These are phyloP conservation scores for Theileria annulata DNA, from an alignment of 169 alveolate genomes.

Conservation along the genomic window DNA sequence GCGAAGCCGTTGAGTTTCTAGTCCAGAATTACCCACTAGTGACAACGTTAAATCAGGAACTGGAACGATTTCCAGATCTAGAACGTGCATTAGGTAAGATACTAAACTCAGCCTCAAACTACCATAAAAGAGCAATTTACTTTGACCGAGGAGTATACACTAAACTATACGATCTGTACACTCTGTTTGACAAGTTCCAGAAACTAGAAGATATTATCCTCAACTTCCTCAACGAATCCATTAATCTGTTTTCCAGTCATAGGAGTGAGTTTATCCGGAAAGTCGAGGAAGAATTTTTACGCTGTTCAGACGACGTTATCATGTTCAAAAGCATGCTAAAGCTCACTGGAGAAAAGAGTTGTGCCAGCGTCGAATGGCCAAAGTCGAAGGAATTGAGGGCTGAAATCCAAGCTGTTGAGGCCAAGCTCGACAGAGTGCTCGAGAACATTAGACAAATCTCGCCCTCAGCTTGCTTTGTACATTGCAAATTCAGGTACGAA, in stretches of 20 bases:
- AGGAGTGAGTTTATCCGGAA: conserved; percentile 43
- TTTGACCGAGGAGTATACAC: conserved; percentile 78
- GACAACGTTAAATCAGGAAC: conserved; percentile 37
- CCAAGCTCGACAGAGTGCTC: conserved; percentile 47
- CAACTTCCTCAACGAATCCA: conserved; percentile 47
- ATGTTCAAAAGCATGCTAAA: conserved; percentile 63
- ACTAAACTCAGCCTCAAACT: conserved; percentile 80
- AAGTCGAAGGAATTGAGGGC: conserved; percentile 63
- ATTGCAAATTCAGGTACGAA: conserved; percentile 88
- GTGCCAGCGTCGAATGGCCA: conserved; percentile 67
- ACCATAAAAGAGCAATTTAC: conserved; percentile 84
- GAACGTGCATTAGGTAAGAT: conserved; percentile 82
- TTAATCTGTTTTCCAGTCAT: conserved; percentile 30
- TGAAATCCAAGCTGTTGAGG: conserved; percentile 31
- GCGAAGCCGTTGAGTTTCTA: conserved; percentile 89
- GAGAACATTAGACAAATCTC: conserved; percentile 28
- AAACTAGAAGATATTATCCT: conserved; percentile 58
- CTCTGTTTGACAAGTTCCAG: conserved; percentile 70
- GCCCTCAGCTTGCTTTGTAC: conserved; percentile 69
- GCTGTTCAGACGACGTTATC: conserved; percentile 68
- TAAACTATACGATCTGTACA: conserved; percentile 74
- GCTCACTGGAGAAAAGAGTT: conserved; percentile 55
- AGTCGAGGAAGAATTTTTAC: conserved; percentile 22
- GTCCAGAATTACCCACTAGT: conserved; percentile 66
- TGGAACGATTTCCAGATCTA: conserved; percentile 77